Evolutionary conservation across 257 asterid species (phyloP), one percentile per base, ranked within the genome.

Genomic region (Lycium barbarum): DNA sequence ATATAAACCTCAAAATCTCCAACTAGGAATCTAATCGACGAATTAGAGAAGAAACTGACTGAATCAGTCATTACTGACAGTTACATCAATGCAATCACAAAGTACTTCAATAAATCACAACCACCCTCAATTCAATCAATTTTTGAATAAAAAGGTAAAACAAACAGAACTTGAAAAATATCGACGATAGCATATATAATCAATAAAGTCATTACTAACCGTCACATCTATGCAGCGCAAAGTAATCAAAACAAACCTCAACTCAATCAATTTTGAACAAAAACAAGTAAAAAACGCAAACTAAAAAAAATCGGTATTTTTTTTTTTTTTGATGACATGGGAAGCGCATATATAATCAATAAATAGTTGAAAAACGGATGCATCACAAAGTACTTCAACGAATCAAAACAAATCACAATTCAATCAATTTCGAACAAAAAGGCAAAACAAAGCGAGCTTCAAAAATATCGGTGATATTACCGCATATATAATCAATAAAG

Each of bases 201-300:
- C 9, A 59, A 26, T 26, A 26, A 26, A 26, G 11, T 59, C 11
- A 18, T 59, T n/a, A 59, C 18, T 8, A 6, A 59, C 33, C 18
- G 18, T 74, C 61, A 20, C 43, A 74, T 49, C 43, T 72, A 49
- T 59, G 47, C 67, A n/a, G 61, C 78, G 17, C 33, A 71, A 84
- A 36, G 43, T 6, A 43, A 67, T 74, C 17, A 7, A 33, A 57
- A 9, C 58, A 83, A 70, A 57, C 63, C 62, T 51, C 72, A 79
- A 20, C 57, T 15, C 14, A 2, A 58, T 63, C 47, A 73, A 83
- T 70, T 70, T 5, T 6, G 15, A 70, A 70, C 53, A 70, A 38
- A 70, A 70, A n/a, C n/a, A 17, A 3, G 51, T 7, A 70, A 70
- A 38, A 68, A n/a, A n/a, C n/a, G n/a, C n/a, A n/a, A n/a, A n/a